Base-by-base conservation (phyloP, 2,329 filamentous ascomycete genomes). In the Alternaria alternata region DNA sequence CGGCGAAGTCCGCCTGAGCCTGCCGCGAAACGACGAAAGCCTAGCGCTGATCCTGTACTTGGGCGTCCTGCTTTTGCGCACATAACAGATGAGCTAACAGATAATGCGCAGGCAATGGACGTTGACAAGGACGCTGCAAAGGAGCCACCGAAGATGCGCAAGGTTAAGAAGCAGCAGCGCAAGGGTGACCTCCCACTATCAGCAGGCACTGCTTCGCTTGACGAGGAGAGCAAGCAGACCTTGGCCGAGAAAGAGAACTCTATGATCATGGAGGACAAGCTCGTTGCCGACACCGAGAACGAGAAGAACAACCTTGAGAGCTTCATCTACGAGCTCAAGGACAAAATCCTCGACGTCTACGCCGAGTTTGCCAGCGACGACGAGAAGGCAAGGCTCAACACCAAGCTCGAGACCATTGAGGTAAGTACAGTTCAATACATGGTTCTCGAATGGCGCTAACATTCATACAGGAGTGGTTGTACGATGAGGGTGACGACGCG, bases 221-320 rank as follows among this genome's bases (percentile, higher is more conserved):
- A 97, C 64, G 80, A 87, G 51, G 71, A 84, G 16, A 78, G 83
- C 76, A 94, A 91, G 85, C 83, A 88, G 63, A 75, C 84, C n/a
- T 84, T 89, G 67, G 81, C 85, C 51, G 95, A 99, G 86, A 89
- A 90, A 80, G 95, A 99, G 83, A 86, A 89, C 69, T 79, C 89
- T 72, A 98, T 99, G 95, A 88, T 93, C 71, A 94, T 96, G 88
- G 93, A 97, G 81, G 95, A 99, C 84, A 99, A 98, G 87, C 90
- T 98, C 59, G 94, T 99, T 57, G 92, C 92, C 71, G 95, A 98
- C 80, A 99, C 95, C 38, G 95, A 98, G 79, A 93, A 98, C 85
- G 96, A 96, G 89, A 99, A 98, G 92, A 99, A 99, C 85, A 94
- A 98, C 83, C 91, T 99, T 54, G 95, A 99, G 86, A 89, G 92